Conservation (phyloP, 805 yeast species). For the Cyberlindnera euphorbiae region DNA sequence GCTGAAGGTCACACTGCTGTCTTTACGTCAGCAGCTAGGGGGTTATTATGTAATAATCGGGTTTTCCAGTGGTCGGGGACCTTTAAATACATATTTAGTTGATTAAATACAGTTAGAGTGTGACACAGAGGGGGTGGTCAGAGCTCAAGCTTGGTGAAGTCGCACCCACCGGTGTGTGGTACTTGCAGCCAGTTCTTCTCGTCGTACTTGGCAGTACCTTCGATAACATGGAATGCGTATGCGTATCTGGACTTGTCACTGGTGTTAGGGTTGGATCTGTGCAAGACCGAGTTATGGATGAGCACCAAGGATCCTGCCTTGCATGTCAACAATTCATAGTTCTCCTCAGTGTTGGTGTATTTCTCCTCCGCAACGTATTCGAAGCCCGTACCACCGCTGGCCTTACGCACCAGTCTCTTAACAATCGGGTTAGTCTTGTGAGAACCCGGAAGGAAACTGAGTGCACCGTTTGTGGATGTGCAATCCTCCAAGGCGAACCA, state of each 20-base stretch:
- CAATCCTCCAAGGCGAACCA: constrained; percentile 83
- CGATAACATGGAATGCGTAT: constrained; percentile 76
- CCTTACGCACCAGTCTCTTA: constrained; percentile 58
- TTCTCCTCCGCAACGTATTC: constrained; percentile 40
- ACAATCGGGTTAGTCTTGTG: constrained; percentile 53
- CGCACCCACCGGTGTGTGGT: constrained; percentile 61
- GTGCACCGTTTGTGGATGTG: constrained; percentile 60
- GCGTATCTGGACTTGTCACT: constrained; percentile 61
- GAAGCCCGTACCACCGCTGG: constrained; percentile 54
- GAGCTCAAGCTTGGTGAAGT: constrained; percentile 45
- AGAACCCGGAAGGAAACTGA: constrained; percentile 65
- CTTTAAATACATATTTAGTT: no score
- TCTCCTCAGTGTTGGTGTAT: constrained; percentile 26
- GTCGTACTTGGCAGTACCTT: constrained; percentile 60
- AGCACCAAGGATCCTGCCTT: constrained; percentile 68
- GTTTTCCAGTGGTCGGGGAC: no score
- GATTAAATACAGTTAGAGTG: no score
- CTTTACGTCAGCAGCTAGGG: no score
- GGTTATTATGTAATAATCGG: no score
- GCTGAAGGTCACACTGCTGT: no score
- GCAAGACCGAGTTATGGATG: constrained; percentile 68
- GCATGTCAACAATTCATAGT: constrained; percentile 52
- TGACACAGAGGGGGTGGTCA: no score
- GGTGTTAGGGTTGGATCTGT: constrained; percentile 59
- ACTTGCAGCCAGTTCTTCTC: constrained; percentile 71